Evolutionary conservation across 2,329 filamentous ascomycete genomes (phyloP), one percentile per base, ranked within the genome.

Genomic region (Lizonia empirigonia): DNA sequence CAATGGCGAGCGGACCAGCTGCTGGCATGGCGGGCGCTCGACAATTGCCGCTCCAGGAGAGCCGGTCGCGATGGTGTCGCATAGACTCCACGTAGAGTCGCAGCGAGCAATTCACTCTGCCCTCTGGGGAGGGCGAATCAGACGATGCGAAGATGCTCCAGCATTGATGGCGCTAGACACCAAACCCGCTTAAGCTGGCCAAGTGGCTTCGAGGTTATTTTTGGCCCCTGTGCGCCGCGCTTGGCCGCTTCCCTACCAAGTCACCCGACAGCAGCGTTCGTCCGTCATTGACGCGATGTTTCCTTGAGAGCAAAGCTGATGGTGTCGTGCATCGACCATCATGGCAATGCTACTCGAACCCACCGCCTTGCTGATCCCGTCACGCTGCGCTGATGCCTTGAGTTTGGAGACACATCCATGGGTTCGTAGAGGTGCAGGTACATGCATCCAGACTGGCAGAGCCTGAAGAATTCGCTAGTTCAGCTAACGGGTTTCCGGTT

Each of bases 121-220:
- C 52, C 16, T 52, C 49, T 29, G 44, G 27, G 42, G 37, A 36
- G 42, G 27, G 26, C 49, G 49, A 52, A 52, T 52, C 49, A 52
- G 37, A 42, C 32, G 22, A 16, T 26, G n/a, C 29, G 30, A 42
- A 12, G 58, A 60, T 58, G 61, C 59, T 52, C 50, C 44, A 46
- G 54, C 50, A 55, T 54, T 58, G 61, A 59, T 64, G 62, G 62
- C 53, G 53, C 56, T 42, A 59, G 51, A 47, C 51, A 54, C 55
- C 50, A 63, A 53, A 59, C 51, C 60, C 58, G 62, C 62, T 59
- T 63, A 56, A 58, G 49, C 56, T 61, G 55, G 62, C 53, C 39
- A 48, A 36, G 51, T 59, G 60, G 53, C 56, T 44, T 53, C 56
- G 58, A 64, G 60, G 63, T 33, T 52, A 52, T 52, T 52, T 52